These are phyloP conservation scores for Malassezia brasiliensis DNA, from an alignment of 1,284 basidiomycete species.

Conservation along the genomic window DNA sequence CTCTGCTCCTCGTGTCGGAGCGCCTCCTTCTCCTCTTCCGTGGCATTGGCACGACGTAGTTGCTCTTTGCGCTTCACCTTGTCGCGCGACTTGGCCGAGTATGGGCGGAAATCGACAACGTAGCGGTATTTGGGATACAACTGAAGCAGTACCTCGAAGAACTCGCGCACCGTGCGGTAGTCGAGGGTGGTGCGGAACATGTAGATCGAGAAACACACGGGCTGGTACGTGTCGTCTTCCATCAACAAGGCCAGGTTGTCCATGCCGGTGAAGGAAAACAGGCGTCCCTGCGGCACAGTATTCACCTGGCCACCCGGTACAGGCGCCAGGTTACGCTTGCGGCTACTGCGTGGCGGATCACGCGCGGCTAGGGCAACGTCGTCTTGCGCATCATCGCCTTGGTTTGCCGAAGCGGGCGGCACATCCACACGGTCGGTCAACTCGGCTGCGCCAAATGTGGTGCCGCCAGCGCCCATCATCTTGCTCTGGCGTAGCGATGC, in stretches of 20 bases:
- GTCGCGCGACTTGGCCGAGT: conserved; percentile 24
- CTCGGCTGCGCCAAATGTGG: background rate
- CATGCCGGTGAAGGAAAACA: conserved; percentile 40
- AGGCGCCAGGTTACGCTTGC: conserved; percentile 2
- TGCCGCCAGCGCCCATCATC: too few relatives aligned
- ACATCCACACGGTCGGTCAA: background rate
- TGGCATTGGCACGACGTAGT: conserved; percentile 2
- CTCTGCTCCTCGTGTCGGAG: background rate
- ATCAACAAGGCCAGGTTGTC: conserved; percentile 44
- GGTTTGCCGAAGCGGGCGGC: too few relatives aligned
- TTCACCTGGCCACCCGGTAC: conserved; percentile 13
- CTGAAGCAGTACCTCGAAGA: conserved; percentile 40
- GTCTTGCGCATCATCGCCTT: background rate
- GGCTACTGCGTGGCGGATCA: conserved; percentile 12
- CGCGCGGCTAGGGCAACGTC: conserved; percentile 2
- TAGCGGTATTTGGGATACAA: conserved; percentile 45
- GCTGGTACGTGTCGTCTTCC: conserved; percentile 43
- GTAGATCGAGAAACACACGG: conserved; percentile 47
- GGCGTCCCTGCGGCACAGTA: conserved; percentile 11
- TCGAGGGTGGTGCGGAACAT: conserved; percentile 42
- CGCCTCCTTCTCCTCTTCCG: conserved; percentile 4
- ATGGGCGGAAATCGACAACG: conserved; percentile 39
- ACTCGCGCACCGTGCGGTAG: conserved; percentile 37
- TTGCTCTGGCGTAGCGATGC: too few relatives aligned
- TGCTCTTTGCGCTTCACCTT: conserved; percentile 18